These are phyloP conservation scores for Claviceps citrina DNA, from an alignment of 2,329 filamentous ascomycete genomes.

Conservation along the genomic window DNA sequence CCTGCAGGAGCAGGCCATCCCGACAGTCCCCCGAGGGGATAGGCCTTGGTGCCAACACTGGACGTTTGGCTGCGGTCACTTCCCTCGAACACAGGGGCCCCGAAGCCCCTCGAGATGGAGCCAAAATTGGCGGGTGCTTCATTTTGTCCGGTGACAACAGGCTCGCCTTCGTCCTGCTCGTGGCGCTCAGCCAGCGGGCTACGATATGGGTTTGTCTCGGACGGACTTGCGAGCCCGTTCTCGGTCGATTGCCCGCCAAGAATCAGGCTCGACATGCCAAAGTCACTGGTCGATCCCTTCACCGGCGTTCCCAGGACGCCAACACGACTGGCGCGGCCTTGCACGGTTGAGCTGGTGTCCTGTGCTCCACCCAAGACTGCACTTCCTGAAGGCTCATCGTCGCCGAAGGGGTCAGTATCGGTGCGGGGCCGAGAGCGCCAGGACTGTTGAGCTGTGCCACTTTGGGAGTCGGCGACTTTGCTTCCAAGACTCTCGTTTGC, in stretches of 20 bases:
- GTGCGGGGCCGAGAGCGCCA: constrained; percentile 49
- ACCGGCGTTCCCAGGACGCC: constrained; percentile 37
- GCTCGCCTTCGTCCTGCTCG: constrained; percentile 45
- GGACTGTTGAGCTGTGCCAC: constrained; percentile 25
- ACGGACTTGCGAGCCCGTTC: constrained; percentile 71
- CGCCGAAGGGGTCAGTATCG: constrained; percentile 65
- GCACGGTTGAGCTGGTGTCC: constrained; percentile 39
- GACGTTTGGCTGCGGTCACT: constrained; percentile 90
- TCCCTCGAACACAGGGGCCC: constrained; percentile 42
- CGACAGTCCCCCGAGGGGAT: constrained; percentile 46
- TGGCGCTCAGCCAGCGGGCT: constrained; percentile 71
- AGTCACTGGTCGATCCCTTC: constrained; percentile 40
- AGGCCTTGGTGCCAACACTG: constrained; percentile 66
- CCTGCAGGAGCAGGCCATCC: constrained; percentile 44
- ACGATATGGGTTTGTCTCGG: constrained; percentile 90
- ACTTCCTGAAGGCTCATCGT: constrained; percentile 48
- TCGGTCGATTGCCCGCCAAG: constrained; percentile 41
- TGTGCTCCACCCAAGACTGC: constrained; percentile 62
- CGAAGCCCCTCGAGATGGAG: constrained; percentile 35
- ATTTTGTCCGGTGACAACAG: constrained; percentile 23
- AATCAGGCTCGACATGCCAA: constrained; percentile 46
- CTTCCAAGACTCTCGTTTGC: constrained; percentile 46
- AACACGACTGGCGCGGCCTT: constrained; percentile 18
- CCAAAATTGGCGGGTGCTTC: constrained; percentile 37
- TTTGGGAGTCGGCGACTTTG: constrained; percentile 35